Percentiles rank a stretch among this genome's conserved stretches.
These are phyloP conservation scores for Marasmius oreades DNA, from an alignment of 1,284 basidiomycete species.

Conservation along the genomic window DNA sequence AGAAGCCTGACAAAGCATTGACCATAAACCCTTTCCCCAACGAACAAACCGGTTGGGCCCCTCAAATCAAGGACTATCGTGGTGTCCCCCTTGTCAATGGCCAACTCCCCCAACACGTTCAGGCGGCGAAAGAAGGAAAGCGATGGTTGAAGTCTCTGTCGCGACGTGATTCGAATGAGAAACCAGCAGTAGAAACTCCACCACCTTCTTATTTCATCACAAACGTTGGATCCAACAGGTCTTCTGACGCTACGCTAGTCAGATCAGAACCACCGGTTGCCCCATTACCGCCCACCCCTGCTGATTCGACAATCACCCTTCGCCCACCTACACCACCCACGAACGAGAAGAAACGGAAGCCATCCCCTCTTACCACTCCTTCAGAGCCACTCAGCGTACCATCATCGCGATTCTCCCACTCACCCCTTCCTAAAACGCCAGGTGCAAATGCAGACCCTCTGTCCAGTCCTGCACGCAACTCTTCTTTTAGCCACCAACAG, in stretches of 20 bases:
- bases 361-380: conserved; percentile 1
- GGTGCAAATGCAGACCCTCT: conserved; percentile 8
- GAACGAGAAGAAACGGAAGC: conserved; percentile 19
- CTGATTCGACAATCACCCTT: conserved; percentile 12
- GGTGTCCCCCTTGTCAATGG: conserved; percentile 14
- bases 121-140: conserved; percentile 11
- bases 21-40: conserved; percentile 21
- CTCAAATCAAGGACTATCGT: conserved; percentile 32
- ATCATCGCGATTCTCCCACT: conserved; percentile 7
- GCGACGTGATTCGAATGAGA: conserved; percentile 6
- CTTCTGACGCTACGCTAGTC: conserved; percentile 6
- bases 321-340: conserved; percentile 26
- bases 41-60: conserved; percentile 34
- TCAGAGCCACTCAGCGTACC: neutral
- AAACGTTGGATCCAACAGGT: conserved; percentile 8
- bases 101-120: conserved; percentile 10
- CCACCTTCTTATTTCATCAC: conserved; percentile 24
- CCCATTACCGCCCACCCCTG: conserved; percentile 22
- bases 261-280: conserved; percentile 15
- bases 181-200: conserved; percentile 17
- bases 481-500: conserved; percentile 14
- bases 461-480: conserved; percentile 13
- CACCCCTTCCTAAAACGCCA: conserved; percentile 4
- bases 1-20: conserved; percentile 28
- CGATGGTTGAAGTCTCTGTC: neutral